These are phyloP conservation scores for Kregervanrija fluxuum DNA, from an alignment of 805 yeast species.

Conservation along the genomic window DNA sequence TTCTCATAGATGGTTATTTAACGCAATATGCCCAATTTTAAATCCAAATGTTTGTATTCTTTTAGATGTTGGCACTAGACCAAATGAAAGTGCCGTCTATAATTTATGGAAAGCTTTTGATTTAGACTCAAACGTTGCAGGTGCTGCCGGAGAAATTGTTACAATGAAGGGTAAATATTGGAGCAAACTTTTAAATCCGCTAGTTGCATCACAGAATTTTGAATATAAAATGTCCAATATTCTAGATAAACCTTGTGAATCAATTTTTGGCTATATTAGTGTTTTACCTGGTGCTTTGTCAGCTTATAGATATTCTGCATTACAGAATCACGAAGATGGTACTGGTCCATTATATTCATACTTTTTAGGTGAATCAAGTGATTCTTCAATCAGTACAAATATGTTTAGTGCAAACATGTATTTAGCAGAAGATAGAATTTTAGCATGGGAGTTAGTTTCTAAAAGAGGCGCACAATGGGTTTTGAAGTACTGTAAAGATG, in stretches of 20 bases:
- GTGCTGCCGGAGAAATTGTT: conserved; percentile 97
- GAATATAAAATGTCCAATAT: conserved; percentile 97
- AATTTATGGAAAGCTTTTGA: conserved; percentile 98
- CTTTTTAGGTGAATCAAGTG: conserved; percentile 70
- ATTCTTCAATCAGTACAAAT: conserved; percentile 39
- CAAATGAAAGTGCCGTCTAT: conserved; percentile 82
- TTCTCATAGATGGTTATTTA: conserved; percentile 96
- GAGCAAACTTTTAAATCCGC: conserved; percentile 73
- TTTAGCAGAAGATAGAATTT: conserved; percentile 91
- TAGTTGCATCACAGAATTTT: conserved; percentile 93
- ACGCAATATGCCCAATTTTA: conserved; percentile 86
- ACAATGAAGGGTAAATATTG: conserved; percentile 92
- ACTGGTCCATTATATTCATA: conserved; percentile 87
- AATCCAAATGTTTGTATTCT: conserved; percentile 87
- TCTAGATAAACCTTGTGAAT: conserved; percentile 88
- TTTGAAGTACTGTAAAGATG: conserved; percentile 83
- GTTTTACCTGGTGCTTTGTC: conserved; percentile 95
- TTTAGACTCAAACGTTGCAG: conserved; percentile 93
- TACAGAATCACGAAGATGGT: conserved; percentile 79
- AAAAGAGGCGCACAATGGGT: conserved; percentile 81
- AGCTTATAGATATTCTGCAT: conserved; percentile 86
- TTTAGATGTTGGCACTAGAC: conserved; percentile 95
- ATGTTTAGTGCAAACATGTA: conserved; percentile 96
- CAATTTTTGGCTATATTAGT: conserved; percentile 85
- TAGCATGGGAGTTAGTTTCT: conserved; percentile 95